These are phyloP conservation scores for Solanum arcanum DNA, from an alignment of 257 asterid genomes.

Conservation along the genomic window DNA sequence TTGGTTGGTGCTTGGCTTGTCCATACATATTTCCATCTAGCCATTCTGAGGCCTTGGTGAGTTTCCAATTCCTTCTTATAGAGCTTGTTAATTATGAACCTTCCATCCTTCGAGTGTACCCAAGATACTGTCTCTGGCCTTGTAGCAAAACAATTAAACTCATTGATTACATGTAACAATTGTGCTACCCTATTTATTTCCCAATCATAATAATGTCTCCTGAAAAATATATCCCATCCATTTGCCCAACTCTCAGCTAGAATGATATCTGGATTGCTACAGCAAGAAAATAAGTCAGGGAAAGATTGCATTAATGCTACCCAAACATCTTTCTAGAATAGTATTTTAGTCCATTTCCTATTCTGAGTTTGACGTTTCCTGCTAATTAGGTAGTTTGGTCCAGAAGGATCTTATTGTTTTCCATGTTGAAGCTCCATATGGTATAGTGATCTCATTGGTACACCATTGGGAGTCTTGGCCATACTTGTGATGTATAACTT, in stretches of 20 bases:
- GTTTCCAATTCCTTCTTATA: neutral
- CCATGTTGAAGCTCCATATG: neutral
- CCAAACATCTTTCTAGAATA: neutral
- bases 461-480: neutral
- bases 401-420: neutral
- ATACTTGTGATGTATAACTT: neutral
- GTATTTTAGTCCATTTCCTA: neutral
- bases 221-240: neutral
- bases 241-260: neutral
- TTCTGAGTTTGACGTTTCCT: neutral
- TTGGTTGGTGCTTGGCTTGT: neutral
- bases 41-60: neutral
- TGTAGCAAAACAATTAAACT: neutral
- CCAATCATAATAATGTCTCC: neutral
- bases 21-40: neutral
- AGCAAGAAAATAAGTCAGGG: neutral
- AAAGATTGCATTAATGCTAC: neutral
- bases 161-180: neutral
- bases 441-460: neutral
- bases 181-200: neutral
- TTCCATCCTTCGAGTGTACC: neutral
- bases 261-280: neutral
- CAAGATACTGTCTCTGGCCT: neutral
- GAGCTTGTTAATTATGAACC: neutral
- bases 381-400: neutral